Evolutionary conservation across 2,329 filamentous ascomycete species (phyloP).

Genomic region (Exophiala viscosa): DNA sequence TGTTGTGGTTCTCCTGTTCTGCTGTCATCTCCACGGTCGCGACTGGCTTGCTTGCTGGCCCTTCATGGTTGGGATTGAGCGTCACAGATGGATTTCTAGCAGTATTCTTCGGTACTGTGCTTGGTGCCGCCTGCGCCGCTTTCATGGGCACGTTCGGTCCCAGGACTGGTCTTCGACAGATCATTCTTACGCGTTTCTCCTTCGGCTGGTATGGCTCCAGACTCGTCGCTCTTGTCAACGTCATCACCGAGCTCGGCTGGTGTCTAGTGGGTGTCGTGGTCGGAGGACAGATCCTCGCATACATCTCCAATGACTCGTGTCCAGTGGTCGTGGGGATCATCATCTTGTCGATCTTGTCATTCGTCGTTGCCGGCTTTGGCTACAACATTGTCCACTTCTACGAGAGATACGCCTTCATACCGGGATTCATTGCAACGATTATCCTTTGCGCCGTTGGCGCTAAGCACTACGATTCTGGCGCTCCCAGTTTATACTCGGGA

Average conservation of each 20-base stretch:
- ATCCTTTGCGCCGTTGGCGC: conserved; percentile 7
- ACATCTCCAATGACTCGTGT: conserved; percentile 32
- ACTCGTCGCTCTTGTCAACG: conserved; percentile 44
- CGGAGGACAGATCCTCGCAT: conserved; percentile 32
- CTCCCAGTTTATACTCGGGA: conserved; percentile 2
- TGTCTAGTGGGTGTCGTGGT: conserved; percentile 41
- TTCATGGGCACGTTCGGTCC: conserved; percentile 12
- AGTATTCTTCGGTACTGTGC: conserved; percentile 4
- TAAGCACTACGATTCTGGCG: conserved; percentile 5
- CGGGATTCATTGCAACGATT: conserved; percentile 25
- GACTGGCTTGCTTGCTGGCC: conserved; percentile 5
- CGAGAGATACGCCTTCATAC: conserved; percentile 31
- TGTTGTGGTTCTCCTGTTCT: conserved; percentile 12
- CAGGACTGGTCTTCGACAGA: conserved; percentile 27
- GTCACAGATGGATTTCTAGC: conserved; percentile 8
- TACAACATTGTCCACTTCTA: conserved; percentile 29
- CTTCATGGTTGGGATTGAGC: conserved; percentile 8
- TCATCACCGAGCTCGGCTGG: conserved; percentile 48
- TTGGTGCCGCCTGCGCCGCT: conserved; percentile 5
- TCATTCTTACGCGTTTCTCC: conserved; percentile 28
- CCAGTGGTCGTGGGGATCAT: conserved; percentile 29
- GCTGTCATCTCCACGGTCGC: conserved; percentile 6
- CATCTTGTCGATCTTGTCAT: conserved; percentile 28
- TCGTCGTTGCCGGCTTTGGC: conserved; percentile 28
- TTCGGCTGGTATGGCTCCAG: conserved; percentile 30